Base-by-base conservation (phyloP, 2,329 filamentous ascomycete species). In the Ascochyta viciae-villosae region DNA sequence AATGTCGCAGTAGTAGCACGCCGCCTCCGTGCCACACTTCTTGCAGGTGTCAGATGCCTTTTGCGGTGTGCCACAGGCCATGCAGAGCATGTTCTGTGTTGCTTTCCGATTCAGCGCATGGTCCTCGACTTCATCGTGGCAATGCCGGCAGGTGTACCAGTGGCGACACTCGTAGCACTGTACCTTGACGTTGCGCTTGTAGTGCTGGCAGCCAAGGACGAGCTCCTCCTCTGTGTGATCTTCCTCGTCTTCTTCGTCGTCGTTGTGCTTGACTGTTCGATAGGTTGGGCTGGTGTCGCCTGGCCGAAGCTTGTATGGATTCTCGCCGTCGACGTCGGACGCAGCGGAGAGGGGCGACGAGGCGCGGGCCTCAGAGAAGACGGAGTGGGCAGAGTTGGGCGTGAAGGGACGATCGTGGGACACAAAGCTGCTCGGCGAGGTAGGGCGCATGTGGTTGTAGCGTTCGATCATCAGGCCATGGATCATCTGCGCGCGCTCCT, bases 111-210 rank as follows among this genome's bases (percentile, higher is more conserved):
- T 86, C 53, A 99, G 81, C 57, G 80, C 82, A 74, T 96, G 92
- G 64, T 91, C 87, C 68, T 97, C 91, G 8, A 81, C 84, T 44
- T 87, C 85, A 73, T 99, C 92, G 71, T 99, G 95, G 71, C 95
- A 99, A 71, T 98, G 89, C 16, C 95, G 89, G 74, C 95, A 99
- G 0, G 94, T 91, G 71, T 97, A 96, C 95, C 95, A 99, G 68
- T 85, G 88, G 66, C 89, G 86, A 77, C 95, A 99, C 24, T 90
- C 89, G 63, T 86, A 91, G 75, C 95, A 99, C 77, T 99, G 93
- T 31, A 98, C 80, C 76, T 98, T 98, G 66, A 99, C 92, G 67
- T 98, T 98, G 61, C 95, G 87, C 71, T 91, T 91, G 75, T 99
- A 99, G 77, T 99, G 95, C 67, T 89, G 83, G 74, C 95, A 99